A percentile compares a stretch with the other conserved stretches of the same genome.
These are phyloP conservation scores for Colletotrichum australisinense DNA, from an alignment of 2,329 filamentous ascomycete genomes.

Conservation along the genomic window DNA sequence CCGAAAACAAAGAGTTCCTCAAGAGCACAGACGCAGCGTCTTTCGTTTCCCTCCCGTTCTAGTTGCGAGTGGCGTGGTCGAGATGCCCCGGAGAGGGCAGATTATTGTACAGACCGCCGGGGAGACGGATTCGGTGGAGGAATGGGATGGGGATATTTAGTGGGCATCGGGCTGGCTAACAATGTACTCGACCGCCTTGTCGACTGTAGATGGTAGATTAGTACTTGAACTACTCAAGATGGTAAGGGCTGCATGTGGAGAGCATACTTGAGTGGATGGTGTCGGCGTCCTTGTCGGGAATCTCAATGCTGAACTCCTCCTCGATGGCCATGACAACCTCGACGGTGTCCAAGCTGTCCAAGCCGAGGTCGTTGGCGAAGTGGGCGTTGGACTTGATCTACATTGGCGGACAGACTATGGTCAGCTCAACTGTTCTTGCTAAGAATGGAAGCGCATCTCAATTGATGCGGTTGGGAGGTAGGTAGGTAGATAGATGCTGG, in stretches of 20 bases:
- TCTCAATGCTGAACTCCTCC: conserved; percentile 94
- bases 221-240: neutral
- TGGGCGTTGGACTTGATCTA: conserved; percentile 87
- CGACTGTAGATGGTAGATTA: conserved; percentile 67
- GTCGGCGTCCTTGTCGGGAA: conserved; percentile 97
- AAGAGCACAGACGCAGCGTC: conserved; percentile 21
- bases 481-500: neutral
- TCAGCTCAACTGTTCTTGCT: neutral
- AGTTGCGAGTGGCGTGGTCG: conserved; percentile 35
- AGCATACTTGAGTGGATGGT: conserved; percentile 90
- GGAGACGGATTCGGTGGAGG: conserved; percentile 28
- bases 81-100: conserved; percentile 14
- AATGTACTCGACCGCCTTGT: conserved; percentile 96
- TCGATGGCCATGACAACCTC: conserved; percentile 99
- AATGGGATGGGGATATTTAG: conserved; percentile 51
- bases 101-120: conserved; percentile 37
- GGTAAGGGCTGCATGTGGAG: neutral
- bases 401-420: neutral
- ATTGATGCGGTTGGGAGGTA: neutral
- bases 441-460: neutral
- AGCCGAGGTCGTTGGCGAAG: conserved; percentile 96
- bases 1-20: conserved; percentile 11
- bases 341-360: conserved; percentile 97
- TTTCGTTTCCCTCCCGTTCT: conserved; percentile 19
- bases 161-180: conserved; percentile 90